Evolutionary conservation across 148 eudicot species (phyloP), one percentile per base, ranked within the genome.

Genomic region (Cornus controversa): DNA sequence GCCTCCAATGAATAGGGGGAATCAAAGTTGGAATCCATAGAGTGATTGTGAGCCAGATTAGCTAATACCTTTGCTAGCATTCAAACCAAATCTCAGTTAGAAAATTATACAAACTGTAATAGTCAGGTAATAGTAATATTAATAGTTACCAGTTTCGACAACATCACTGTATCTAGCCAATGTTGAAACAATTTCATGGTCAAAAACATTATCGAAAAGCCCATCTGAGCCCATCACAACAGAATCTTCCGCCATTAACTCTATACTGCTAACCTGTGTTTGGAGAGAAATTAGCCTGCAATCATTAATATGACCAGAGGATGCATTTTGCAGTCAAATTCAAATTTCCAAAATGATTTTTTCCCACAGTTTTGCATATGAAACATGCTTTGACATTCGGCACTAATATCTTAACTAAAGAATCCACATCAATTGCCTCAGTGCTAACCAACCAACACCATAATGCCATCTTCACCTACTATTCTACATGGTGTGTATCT

Each of bases 151-250:
- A 78, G 97, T 86, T 79, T 89, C 92, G 57, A 81, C 68, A 75
- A 89, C 94, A 72, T 93, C 87, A 18, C 15, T 84, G 71, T 80
- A 76, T 53, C 72, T 74, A 62, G 83, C 76, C 20, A 96, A 75
- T n/a, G 87, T 86, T 69, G 93, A 86, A 29, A 77, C 81, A 7
- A 96, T 85, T 82, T 96, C 97, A 23, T 84, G 81, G 78, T 93
- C 88, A 62, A 84, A 93, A 78, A 91, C 87, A 84, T 96, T 96
- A 81, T 96, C 99, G 66, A 91, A 96, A 62, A 96, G 98, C 69
- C 99, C 99, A 77, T 96, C 98, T 16, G 99, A 93, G 75, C 99
- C 99, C 94, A 96, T 89, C 14, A 96, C 89, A 67, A 90, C 68
- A 2, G 76, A 85, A 83, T 96, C 99, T 71, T 91, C 98, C 79